Percentiles rank a stretch among this genome's conserved stretches.
These are phyloP conservation scores for Candida ponderosae DNA, from an alignment of 805 yeast genomes.

Conservation along the genomic window DNA sequence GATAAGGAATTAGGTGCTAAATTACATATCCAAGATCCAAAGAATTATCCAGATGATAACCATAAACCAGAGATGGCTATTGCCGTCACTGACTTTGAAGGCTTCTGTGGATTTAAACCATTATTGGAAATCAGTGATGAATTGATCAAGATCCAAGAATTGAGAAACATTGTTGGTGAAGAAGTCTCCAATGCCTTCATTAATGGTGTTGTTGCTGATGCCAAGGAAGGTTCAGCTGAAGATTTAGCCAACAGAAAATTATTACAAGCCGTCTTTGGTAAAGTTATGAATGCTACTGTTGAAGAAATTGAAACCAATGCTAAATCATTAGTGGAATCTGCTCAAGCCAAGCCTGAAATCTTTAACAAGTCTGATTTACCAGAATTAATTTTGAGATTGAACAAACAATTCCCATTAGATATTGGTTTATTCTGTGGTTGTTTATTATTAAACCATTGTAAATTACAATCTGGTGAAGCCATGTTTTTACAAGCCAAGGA, in stretches of 20 bases:
- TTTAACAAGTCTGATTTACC: conserved; percentile 53
- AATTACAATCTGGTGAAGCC: conserved; percentile 83
- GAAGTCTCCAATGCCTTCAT: conserved; percentile 49
- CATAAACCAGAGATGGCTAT: conserved; percentile 99
- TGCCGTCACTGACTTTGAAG: conserved; percentile 93
- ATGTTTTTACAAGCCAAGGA: conserved; percentile 95
- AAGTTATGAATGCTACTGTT: conserved; percentile 79
- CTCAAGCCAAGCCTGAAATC: conserved; percentile 47
- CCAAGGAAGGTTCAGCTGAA: conserved; percentile 39
- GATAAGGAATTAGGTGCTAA: conserved; percentile 77
- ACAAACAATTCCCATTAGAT: conserved; percentile 88
- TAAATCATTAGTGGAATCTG: conserved; percentile 55
- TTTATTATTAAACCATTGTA: conserved; percentile 82
- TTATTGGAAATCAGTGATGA: conserved; percentile 65
- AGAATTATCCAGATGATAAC: conserved; percentile 93
- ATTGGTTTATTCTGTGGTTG: conserved; percentile 96
- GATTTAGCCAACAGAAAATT: conserved; percentile 54
- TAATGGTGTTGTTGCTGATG: conserved; percentile 31
- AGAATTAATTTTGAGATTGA: conserved; percentile 64
- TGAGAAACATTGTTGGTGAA: conserved; percentile 60
- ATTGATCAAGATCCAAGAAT: conserved; percentile 69
- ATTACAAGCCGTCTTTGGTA: conserved; percentile 68
- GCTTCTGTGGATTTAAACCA: conserved; percentile 97
- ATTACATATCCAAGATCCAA: conserved; percentile 77
- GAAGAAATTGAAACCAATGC: conserved; percentile 49